These are phyloP conservation scores for Microstegium vimineum DNA, from an alignment of 176 grass and related monocot genomes.

Conservation along the genomic window DNA sequence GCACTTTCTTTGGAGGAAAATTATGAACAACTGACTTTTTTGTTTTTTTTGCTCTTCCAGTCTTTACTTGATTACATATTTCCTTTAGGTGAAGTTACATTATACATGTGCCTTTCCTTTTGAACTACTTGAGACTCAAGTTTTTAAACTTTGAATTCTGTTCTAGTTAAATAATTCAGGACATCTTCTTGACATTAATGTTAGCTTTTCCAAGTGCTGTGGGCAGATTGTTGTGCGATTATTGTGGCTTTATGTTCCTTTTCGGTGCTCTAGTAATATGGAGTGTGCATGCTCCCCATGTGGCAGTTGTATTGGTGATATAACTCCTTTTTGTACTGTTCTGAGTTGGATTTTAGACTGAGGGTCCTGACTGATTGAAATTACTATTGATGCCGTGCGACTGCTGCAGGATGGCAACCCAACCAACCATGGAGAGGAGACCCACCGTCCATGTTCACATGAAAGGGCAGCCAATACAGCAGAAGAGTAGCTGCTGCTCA, in stretches of 20 bases:
- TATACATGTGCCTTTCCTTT: not conserved
- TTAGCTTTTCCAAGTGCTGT: not conserved
- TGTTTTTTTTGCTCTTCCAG: not conserved
- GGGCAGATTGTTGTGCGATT: not conserved
- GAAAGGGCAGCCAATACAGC: constrained; percentile 78
- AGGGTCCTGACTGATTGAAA: not conserved
- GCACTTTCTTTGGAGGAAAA: not conserved
- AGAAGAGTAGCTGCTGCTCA: constrained; percentile 76
- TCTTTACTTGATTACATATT: not conserved
- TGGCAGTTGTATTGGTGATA: not conserved
- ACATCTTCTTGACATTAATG: not conserved
- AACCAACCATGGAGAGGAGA: constrained; percentile 46
- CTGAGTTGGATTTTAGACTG: not conserved
- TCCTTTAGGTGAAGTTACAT: not conserved
- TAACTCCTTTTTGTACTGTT: not conserved
- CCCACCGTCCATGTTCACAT: constrained; percentile 60
- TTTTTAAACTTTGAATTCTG: not conserved
- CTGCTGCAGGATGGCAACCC: constrained; percentile 63
- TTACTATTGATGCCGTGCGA: constrained; percentile 9
- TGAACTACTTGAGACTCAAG: not conserved
- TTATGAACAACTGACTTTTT: not conserved
- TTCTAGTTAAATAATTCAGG: not conserved
- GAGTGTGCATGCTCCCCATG: not conserved
- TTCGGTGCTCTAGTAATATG: not conserved
- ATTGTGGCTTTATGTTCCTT: not conserved